Evolutionary conservation across 2,329 filamentous ascomycete genomes (phyloP), one percentile per base, ranked within the genome.

Genomic region (Acrocalymma vagum): DNA sequence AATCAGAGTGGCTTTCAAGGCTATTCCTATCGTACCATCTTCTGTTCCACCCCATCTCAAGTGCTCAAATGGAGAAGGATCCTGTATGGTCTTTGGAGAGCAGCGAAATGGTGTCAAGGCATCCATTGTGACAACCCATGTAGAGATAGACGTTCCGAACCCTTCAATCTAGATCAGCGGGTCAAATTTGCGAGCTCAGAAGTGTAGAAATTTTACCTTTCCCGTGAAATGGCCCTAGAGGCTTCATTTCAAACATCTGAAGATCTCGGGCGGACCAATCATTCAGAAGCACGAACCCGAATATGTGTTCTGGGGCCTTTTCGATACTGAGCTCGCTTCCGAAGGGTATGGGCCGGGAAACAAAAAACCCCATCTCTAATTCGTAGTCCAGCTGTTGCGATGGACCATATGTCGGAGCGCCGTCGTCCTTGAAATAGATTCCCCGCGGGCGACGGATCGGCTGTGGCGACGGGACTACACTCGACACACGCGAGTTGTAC

Each of bases 201-300:
- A n/a, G n/a, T n/a, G n/a, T n/a, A n/a, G n/a, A n/a, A n/a, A n/a
- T n/a, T n/a, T n/a, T n/a, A n/a, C n/a, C 78, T 60, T 86, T 87
- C 3, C 77, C 75, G 34, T 84, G 83, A 36, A 85, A 74, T 0
- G 83, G 83, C 0, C 83, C 83, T 0, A 85, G 65, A 0, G 82
- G 82, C 3, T 70, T 71, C 81, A 85, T 85, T 51, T 86, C 83
- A 14, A 81, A 69, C 0, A 66, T 74, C 59, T 86, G 83, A 14
- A 86, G 80, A 56, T 86, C 83, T n/a, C 82, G 72, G 14, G 81
- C 78, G 13, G 44, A 78, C 83, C 83, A 86, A 47, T 86, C 82
- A 48, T 86, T 86, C 9, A 86, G 55, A 23, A 86, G 63, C 1
- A 83, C 77, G n/a, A 84, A 70, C 0, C 83, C 83, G 58, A 86